phyloP scores from a whole-genome alignment of 768 basidiomycete genomes.

The Lactarius indigo region DNA sequence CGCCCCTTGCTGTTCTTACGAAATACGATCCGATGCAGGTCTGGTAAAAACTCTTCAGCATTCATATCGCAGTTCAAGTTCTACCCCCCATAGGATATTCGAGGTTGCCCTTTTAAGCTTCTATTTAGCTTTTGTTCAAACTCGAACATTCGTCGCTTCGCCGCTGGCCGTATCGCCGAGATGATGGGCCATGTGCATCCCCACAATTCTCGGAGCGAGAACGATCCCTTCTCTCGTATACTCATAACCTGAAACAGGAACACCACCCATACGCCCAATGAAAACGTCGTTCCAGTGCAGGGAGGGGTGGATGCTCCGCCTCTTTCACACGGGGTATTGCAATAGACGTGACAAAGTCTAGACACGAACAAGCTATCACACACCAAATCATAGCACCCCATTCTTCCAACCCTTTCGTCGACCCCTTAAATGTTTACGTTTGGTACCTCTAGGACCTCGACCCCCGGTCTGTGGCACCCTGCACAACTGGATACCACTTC shows the following conservation, averaged over 20 bases:
- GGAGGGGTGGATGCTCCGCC: background rate
- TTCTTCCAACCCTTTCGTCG: slow-evolving; percentile 12
- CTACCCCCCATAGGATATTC: background rate
- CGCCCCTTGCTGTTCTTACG: background rate
- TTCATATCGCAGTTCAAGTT: background rate
- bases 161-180: background rate
- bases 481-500: background rate
- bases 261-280: background rate
- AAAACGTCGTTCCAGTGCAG: background rate
- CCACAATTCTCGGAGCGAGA: too few relatives aligned
- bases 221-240: background rate
- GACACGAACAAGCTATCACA: background rate
- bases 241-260: background rate
- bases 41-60: background rate
- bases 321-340: slow-evolving; percentile 4
- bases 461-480: background rate
- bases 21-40: background rate
- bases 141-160: background rate
- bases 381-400: background rate
- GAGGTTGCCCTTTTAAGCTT: background rate
- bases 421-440: background rate
- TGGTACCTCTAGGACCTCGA: slow-evolving; percentile 1
- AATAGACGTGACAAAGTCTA: background rate
- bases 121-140: slow-evolving; percentile 4
- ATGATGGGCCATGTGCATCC: background rate